Conservation (phyloP, 768 basidiomycete species). For the Russula sp. region DNA sequence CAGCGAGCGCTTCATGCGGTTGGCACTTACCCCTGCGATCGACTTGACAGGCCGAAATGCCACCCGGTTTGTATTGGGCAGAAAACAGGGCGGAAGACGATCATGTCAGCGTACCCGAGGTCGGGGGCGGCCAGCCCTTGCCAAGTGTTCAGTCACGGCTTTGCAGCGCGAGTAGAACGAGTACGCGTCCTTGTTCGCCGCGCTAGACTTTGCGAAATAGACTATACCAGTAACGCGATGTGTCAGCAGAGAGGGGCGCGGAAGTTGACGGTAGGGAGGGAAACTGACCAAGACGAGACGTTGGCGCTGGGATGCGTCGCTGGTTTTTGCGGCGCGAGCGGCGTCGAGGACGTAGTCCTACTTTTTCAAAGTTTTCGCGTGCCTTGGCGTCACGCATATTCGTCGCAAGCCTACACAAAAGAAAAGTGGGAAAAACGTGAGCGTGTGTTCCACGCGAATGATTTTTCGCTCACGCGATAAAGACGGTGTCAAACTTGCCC, state of each 20-base stretch:
- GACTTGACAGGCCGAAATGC: slow-evolving; percentile 39
- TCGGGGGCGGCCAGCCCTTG: slow-evolving; percentile 53
- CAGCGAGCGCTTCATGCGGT: not conserved
- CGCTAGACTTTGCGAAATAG: slow-evolving; percentile 15
- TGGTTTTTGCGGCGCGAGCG: slow-evolving; percentile 59
- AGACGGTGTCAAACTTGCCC: slow-evolving; percentile 66
- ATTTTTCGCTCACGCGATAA: slow-evolving; percentile 48
- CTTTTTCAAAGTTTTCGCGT: slow-evolving; percentile 61
- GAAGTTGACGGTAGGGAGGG: not conserved
- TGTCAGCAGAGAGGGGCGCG: not conserved
- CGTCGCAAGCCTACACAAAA: slow-evolving; percentile 50
- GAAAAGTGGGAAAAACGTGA: not conserved
- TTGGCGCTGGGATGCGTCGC: slow-evolving; percentile 45
- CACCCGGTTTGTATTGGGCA: slow-evolving; percentile 43
- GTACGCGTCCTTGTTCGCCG: slow-evolving; percentile 44
- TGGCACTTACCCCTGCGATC: slow-evolving; percentile 37
- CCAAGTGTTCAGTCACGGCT: slow-evolving; percentile 72
- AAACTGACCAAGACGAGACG: slow-evolving; percentile 58
- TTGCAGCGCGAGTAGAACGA: slow-evolving; percentile 61
- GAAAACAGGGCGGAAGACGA: slow-evolving; percentile 59
- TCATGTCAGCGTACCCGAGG: slow-evolving; percentile 63
- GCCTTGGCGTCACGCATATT: slow-evolving; percentile 55
- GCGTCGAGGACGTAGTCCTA: slow-evolving; percentile 59
- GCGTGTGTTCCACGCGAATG: not conserved
- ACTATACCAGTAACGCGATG: slow-evolving; percentile 30